Evolutionary conservation across 805 yeast species (phyloP), one percentile per base, ranked within the genome.

Genomic region (Sungouiozyma intestinalis): DNA sequence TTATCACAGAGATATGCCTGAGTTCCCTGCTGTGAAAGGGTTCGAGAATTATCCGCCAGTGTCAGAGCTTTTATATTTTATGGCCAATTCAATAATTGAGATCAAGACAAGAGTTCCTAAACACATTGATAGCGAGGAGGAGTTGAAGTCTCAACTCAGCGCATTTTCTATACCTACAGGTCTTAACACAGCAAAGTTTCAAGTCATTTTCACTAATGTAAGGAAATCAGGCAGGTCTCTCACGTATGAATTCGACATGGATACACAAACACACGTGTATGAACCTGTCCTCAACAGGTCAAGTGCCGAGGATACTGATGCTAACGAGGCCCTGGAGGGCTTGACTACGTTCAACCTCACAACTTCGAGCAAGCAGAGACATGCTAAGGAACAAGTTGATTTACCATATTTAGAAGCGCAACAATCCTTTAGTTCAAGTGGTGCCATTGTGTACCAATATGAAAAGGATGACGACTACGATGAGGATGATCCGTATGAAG

Each of bases 401-500:
- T 67, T 90, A 45, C 98, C 98, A n/a, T 90, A 70, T 60, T 66
- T 90, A 67, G 84, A 82, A 49, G 97, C 97, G 0, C 97, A 90
- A 55, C 66, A 68, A 15, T 84, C 81, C 16, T 74, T 77, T 29
- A 66, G 75, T 39, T 34, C 46, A 20, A 95, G 95, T 41, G 96
- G 97, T 16, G 97, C 98, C 1, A 88, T 92, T 50, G 94, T 90
- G 3, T 90, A 90, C 57, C 92, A 92, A 57, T 92, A 79, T 58
- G 97, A 92, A 54, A 85, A 88, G 57, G 97, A 90, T 60, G 98
- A 90, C 59, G 98, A 90, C 61, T 90, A 88, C 57, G 98, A 90
- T 56, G 98, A 90, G 60, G 97, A 92, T 53, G 98, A 90, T 62
- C 97, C 97, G 0, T 90, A 80, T 55, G 98, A 90, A 58, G 97